Evolutionary conservation across 306 rosid species (phyloP).

Genomic region (Alnus rubra): DNA sequence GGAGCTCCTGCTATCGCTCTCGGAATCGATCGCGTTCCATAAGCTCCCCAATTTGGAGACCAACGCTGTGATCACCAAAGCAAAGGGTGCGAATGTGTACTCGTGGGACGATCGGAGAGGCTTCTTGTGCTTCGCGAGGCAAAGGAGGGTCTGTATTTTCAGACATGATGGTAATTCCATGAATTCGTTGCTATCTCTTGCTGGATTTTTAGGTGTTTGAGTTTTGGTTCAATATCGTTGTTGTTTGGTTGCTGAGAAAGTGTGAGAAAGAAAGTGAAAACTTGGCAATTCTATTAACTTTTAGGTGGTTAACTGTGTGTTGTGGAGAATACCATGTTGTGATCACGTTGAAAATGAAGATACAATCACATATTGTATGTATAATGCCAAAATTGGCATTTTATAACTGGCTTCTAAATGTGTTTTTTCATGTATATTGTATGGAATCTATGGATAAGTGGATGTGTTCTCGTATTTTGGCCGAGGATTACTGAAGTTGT

Average conservation of each 20-base stretch:
- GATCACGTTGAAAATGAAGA: not conserved
- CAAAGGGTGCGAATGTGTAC: constrained; percentile 86
- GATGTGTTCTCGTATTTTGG: not conserved
- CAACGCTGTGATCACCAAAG: constrained; percentile 85
- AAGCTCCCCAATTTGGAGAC: constrained; percentile 79
- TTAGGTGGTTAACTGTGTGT: not conserved
- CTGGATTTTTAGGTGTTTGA: not conserved
- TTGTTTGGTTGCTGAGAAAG: not conserved
- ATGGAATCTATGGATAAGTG: not conserved
- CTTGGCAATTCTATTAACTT: not conserved
- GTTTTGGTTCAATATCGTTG: not conserved
- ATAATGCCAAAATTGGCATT: not conserved
- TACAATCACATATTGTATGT: not conserved
- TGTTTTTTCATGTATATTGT: not conserved
- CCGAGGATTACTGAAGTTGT: not conserved
- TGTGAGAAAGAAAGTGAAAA: not conserved
- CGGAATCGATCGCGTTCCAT: constrained; percentile 90
- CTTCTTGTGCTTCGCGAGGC: constrained; percentile 83
- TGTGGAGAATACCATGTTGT: not conserved
- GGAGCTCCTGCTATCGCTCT: constrained; percentile 77
- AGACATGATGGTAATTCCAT: constrained; percentile 78
- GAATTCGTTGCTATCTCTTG: not conserved
- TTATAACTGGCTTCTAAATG: not conserved
- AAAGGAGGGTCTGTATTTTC: constrained; percentile 85
- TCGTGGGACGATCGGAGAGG: constrained; percentile 92